Base-by-base conservation (phyloP, 805 yeast genomes). In the Schwanniomyces pseudopolymorphus region DNA sequence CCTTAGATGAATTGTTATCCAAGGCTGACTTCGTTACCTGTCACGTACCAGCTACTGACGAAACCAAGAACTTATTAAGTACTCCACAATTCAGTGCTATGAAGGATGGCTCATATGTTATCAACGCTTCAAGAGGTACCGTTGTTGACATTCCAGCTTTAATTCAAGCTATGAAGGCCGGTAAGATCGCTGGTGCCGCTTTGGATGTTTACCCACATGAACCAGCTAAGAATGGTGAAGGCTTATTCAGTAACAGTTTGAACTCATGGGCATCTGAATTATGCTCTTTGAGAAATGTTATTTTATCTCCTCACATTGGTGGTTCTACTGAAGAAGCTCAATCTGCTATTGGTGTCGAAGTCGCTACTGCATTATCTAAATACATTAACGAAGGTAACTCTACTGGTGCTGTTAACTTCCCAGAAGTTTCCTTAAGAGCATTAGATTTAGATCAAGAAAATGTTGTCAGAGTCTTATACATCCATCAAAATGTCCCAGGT, bases 311-410 rank as follows among this genome's bases (percentile, higher is more conserved):
- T 27, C 99, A 94, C 66, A 94, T 94, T 58, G 99, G 99, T 73
- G 99, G 99, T 56, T 90, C 97, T 43, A 94, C 99, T 40, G 98
- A 92, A 72, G 99, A 94, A 77, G 99, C 99, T 33, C 99, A 94
- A 79, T 80, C 88, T 46, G 96, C 98, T 35, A 94, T 94, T 63
- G 99, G 99, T 74, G 77, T 92, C 50, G 99, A 94, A 75, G 99
- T 94, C 51, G 89, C 85, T 50, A 77, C 86, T 39, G 84, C 96
- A 33, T 78, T 94, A 61, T 78, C 91, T 54, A 89, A 88, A 66
- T 94, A 90, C 76, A 87, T 94, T 68, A 92, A 91, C 72, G 98
- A 92, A 77, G 99, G 99, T 77, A 78, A 83, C 61, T 87, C 98
- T 13, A 80, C 80, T 42, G 98, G 97, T 61, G 91, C 98, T 5